Base-by-base conservation (phyloP, 202 grass and related monocot genomes). In the Schoenoplectus triqueter region DNA sequence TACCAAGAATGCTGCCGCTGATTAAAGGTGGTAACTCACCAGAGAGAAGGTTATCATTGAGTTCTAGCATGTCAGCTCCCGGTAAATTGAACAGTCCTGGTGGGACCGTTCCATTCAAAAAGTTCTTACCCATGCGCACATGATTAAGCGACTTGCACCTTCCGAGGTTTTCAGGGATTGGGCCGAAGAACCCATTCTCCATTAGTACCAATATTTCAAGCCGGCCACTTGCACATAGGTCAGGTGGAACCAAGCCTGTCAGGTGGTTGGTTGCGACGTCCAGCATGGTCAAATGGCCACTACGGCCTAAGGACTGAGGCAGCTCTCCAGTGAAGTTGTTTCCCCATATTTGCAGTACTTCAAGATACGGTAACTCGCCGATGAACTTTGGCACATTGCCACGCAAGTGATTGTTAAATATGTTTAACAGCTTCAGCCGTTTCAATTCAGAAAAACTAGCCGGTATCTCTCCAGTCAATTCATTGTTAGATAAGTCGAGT, bases 401-500 rank as follows among this genome's bases (percentile, higher is more conserved):
- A 54, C 74, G 81, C 64, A 99, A 62, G 71, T 99, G 93, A 78
- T 99, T 99, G 3, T 56, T 67, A 79, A 94, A 99, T 0, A 99
- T 82, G 83, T 87, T 92, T 6, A 98, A 71, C 0, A 98, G 90
- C 65, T 69, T 73, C 14, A 98, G 84, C 15, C 73, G 80, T 4
- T 82, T 85, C 5, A 94, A 83, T 6, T 61, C 84, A 5, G 82
- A 85, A 10, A 99, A 85, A 42, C 10, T 90, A 0, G 10, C 14
- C 0, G 96, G 96, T 10, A 99, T 92, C 87, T 90, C 93, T 31
- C 96, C 96, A 56, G 55, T 66, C 20, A 99, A 86, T 4, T 95
- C 90, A 86, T 99, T 99, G 42, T 86, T 73, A 80, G 96, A 99
- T 7, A 99, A 84, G 65, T 99, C 95, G 0, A 98, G 89, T 13